Percentiles rank a stretch among this genome's conserved stretches.
These are phyloP conservation scores for Rhytidhysteron rufulum DNA, from an alignment of 2,329 filamentous ascomycete species.

Conservation along the genomic window DNA sequence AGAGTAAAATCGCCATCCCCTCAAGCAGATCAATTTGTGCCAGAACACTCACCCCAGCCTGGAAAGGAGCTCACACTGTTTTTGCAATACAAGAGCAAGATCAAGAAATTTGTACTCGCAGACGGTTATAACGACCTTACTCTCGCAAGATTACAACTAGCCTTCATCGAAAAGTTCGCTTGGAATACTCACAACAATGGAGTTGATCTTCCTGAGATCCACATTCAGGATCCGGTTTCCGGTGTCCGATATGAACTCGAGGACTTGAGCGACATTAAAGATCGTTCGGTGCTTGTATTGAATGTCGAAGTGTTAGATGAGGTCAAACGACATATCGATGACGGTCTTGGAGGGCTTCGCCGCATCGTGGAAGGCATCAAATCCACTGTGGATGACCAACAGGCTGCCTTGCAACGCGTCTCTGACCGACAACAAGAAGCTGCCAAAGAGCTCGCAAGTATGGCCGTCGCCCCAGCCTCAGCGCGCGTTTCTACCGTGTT, in stretches of 20 bases:
- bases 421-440: constrained; percentile 88
- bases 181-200: constrained; percentile 98
- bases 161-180: constrained; percentile 98
- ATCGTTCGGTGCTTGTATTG: constrained; percentile 88
- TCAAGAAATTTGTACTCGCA: constrained; percentile 89
- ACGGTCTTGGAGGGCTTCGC: constrained; percentile 76
- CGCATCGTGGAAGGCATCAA: constrained; percentile 82
- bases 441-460: constrained; percentile 75
- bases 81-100: constrained; percentile 91
- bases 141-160: constrained; percentile 82
- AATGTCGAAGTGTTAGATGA: constrained; percentile 93
- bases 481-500: constrained; percentile 32
- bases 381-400: constrained; percentile 78
- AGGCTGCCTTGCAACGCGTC: constrained; percentile 75
- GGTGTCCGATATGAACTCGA: constrained; percentile 96
- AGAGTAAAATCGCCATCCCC: constrained; percentile 37
- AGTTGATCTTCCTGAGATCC: constrained; percentile 89
- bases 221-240: constrained; percentile 93
- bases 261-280: constrained; percentile 88
- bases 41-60: constrained; percentile 62
- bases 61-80: constrained; percentile 91
- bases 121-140: constrained; percentile 83
- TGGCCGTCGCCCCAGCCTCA: constrained; percentile 47
- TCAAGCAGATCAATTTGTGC: constrained; percentile 41
- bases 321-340: constrained; percentile 93